Evolutionary conservation across 768 basidiomycete species (phyloP).

Genomic region (Kwoniella shandongensis): DNA sequence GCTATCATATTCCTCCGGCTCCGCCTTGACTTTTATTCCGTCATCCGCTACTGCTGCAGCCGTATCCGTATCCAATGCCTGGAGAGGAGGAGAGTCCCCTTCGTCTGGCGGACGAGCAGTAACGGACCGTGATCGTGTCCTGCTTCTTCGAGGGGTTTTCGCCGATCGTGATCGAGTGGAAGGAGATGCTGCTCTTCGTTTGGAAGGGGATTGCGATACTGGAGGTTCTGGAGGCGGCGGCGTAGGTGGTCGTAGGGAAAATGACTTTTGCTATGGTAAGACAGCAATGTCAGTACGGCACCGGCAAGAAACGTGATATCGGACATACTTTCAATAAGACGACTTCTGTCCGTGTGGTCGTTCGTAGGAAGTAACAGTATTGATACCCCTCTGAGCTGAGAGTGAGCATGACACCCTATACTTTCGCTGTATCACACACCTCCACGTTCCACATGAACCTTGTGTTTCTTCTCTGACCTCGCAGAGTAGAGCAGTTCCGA

Average conservation of each 20-base stretch:
- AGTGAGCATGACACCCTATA: constrained; percentile 2
- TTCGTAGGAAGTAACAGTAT: constrained; percentile 84
- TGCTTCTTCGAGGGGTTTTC: constrained; percentile 2
- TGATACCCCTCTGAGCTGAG: constrained; percentile 71
- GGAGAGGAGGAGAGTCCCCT: constrained; percentile 7
- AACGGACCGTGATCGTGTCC: constrained; percentile 20
- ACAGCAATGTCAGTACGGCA: constrained; percentile 2
- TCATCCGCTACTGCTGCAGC: constrained; percentile 6
- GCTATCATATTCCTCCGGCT: constrained; percentile 29
- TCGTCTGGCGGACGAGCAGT: constrained; percentile 3
- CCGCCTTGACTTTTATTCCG: constrained; percentile 23
- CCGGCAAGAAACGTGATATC: background rate
- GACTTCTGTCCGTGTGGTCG: constrained; percentile 72
- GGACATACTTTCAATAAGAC: constrained; percentile 72
- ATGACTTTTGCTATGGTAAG: constrained; percentile 33
- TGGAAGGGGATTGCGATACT: constrained; percentile 8
- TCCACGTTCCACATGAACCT: constrained; percentile 80
- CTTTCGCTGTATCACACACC: constrained; percentile 58
- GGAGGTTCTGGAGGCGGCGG: constrained; percentile 13
- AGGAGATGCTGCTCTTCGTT: constrained; percentile 20
- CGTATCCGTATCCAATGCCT: constrained; percentile 1
- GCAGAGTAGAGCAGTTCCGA: constrained; percentile 29
- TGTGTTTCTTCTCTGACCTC: constrained; percentile 61
- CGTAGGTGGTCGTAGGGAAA: constrained; percentile 36
- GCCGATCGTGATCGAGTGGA: constrained; percentile 9